A percentile compares a stretch with the other conserved stretches of the same genome.
phyloP scores from a whole-genome alignment of 2,329 filamentous ascomycete genomes.

The Sclerotinia subarctica region DNA sequence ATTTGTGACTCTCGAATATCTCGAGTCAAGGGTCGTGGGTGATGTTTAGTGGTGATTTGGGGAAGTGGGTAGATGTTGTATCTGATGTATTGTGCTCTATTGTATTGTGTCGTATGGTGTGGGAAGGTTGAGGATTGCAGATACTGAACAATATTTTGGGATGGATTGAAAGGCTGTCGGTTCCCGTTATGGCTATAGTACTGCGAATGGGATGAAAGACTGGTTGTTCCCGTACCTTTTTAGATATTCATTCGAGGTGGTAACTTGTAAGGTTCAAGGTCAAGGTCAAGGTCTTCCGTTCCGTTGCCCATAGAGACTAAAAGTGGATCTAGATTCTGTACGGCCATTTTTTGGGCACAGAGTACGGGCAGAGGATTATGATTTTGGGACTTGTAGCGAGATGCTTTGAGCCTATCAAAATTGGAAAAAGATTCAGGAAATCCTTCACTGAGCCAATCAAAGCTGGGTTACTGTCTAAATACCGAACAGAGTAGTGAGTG shows the following conservation, averaged over 20 bases:
- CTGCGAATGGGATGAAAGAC: constrained; percentile 9
- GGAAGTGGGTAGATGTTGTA: neutral
- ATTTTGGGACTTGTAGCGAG: neutral
- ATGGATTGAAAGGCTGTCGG: neutral
- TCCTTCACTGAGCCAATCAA: neutral
- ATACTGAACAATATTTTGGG: constrained; percentile 4
- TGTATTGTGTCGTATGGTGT: neutral
- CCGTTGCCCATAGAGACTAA: constrained; percentile 17
- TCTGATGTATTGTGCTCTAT: no score
- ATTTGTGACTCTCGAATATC: neutral
- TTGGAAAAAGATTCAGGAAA: neutral
- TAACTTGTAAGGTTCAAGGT: neutral
- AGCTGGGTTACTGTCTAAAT: neutral
- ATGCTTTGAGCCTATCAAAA: constrained; percentile 5
- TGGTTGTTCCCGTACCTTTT: constrained; percentile 3
- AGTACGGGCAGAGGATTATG: neutral
- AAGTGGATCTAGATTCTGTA: constrained; percentile 15
- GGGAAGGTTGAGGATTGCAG: neutral
- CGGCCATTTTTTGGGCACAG: no score
- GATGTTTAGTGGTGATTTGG: neutral
- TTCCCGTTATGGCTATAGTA: neutral
- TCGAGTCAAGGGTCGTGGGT: neutral
- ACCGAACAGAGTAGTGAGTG: neutral
- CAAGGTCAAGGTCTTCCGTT: neutral
- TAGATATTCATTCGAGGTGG: neutral